Evolutionary conservation across 2,329 filamentous ascomycete species (phyloP), one percentile per base, ranked within the genome.

Genomic region (Aureobasidium sp.): DNA sequence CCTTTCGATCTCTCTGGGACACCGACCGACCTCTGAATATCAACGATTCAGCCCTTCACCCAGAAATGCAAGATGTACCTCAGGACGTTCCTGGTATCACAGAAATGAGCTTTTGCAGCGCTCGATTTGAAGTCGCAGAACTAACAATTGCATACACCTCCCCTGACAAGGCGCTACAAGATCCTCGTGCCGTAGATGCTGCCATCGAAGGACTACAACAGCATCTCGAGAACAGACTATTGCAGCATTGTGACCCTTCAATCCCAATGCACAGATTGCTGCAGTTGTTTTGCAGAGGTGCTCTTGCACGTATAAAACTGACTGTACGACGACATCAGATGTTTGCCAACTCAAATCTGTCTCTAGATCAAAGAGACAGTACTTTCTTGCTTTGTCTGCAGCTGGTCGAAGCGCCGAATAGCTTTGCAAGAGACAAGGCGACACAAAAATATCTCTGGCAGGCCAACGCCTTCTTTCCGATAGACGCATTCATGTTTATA

Each of bases 391-490:
- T 76, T 10, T 73, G 75, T 6, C 66, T 78, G 26, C 74, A 77
- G 57, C 70, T 79, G 5, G 67, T 77, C 10, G 71, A 76, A 48
- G 71, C 74, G 37, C 73, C 77, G 58, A 78, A 75, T 51, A 66
- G 77, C 20, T 70, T 70, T 0, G 73, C 77, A 53, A 73, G 70
- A 2, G 77, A 74, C 34, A 69, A 71, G 36, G 70, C 70, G 17
- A 69, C 79, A 32, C 70, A 75, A 34, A 75, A 79, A 44, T 83
- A 81, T 67, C 76, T 78, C 20, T 83, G 80, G 79, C 80, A 82
- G 56, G 75, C 79, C 17, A 75, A 80, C 44, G 77, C 82, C 15
- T 78, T 80, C 66, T 72, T 83, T 47, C 69, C 83, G 34, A 74
- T 71, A 57, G 76, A 78, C 41, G 68, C 79, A 17, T 69, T 73